Conservation (phyloP, 257 asterid species). For the Solanum acaule region DNA sequence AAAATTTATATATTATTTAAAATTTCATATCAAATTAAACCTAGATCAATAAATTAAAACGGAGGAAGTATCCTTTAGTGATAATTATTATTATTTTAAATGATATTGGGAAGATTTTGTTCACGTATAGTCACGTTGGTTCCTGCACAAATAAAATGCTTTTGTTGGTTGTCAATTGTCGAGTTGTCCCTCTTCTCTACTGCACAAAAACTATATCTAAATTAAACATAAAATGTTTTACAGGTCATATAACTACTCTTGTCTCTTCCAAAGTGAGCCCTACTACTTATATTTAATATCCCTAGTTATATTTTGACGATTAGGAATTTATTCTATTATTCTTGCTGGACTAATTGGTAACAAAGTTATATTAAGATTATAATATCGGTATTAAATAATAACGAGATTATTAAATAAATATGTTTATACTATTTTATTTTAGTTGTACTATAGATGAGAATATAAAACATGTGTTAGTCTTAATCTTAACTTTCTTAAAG, state of each 20-base stretch:
- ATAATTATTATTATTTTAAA: not conserved
- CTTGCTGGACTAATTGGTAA: not conserved
- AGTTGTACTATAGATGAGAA: not conserved
- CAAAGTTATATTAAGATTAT: not conserved
- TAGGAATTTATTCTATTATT: not conserved
- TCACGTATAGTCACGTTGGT: conserved; percentile 6
- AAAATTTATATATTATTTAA: too few relatives aligned
- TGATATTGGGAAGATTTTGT: conserved; percentile 8
- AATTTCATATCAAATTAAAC: too few relatives aligned
- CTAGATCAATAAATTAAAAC: not conserved
- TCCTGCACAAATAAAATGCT: conserved; percentile 8
- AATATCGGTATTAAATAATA: not conserved
- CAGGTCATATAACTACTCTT: not conserved
- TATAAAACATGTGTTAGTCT: not conserved
- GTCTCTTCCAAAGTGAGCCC: not conserved
- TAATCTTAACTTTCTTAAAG: not conserved
- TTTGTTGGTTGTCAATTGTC: conserved; percentile 45
- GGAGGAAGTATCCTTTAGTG: not conserved
- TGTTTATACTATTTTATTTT: not conserved
- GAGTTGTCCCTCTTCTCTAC: conserved; percentile 19
- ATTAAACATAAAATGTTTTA: not conserved
- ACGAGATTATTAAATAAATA: not conserved
- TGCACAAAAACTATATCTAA: not conserved
- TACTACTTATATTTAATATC: not conserved
- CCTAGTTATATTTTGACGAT: not conserved